These are phyloP conservation scores for Clonostachys solani DNA, from an alignment of 2,329 filamentous ascomycete species.

Conservation along the genomic window DNA sequence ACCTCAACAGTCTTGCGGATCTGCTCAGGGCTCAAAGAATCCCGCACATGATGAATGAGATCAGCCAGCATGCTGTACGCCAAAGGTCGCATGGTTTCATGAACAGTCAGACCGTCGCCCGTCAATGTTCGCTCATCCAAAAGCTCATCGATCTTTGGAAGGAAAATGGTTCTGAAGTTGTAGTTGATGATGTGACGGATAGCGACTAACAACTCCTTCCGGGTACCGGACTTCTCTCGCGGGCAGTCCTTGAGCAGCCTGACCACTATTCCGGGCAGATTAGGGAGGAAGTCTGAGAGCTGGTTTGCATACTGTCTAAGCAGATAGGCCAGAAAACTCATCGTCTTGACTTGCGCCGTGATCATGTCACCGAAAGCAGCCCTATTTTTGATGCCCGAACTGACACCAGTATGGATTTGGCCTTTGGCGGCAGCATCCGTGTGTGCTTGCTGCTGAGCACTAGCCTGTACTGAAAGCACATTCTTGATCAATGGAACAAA, in stretches of 20 bases:
- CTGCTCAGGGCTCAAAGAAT: conserved; percentile 82
- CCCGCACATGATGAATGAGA: conserved; percentile 93
- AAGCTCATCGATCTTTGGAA: conserved; percentile 91
- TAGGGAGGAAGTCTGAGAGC: conserved; percentile 80
- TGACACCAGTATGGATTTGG: conserved; percentile 87
- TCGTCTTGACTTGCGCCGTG: conserved; percentile 96
- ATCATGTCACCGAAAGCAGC: conserved; percentile 97
- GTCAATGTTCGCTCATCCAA: conserved; percentile 92
- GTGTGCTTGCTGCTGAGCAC: conserved; percentile 89
- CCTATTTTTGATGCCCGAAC: conserved; percentile 87
- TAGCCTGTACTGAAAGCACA: conserved; percentile 83
- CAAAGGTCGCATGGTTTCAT: conserved; percentile 91
- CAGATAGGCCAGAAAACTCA: conserved; percentile 96
- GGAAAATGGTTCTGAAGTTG: conserved; percentile 93
- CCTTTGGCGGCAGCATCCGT: conserved; percentile 74
- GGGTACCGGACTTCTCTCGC: conserved; percentile 84
- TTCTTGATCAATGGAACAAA: conserved; percentile 94
- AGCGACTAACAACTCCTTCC: conserved; percentile 93
- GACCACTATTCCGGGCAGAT: conserved; percentile 84
- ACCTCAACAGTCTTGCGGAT: conserved; percentile 95
- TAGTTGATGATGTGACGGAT: conserved; percentile 99
- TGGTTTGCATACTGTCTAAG: conserved; percentile 84
- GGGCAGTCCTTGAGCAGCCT: conserved; percentile 90
- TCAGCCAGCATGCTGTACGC: conserved; percentile 99
- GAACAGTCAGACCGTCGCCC: conserved; percentile 92